Evolutionary conservation across 2,329 filamentous ascomycete genomes (phyloP).

Genomic region (Curvularia lunata): DNA sequence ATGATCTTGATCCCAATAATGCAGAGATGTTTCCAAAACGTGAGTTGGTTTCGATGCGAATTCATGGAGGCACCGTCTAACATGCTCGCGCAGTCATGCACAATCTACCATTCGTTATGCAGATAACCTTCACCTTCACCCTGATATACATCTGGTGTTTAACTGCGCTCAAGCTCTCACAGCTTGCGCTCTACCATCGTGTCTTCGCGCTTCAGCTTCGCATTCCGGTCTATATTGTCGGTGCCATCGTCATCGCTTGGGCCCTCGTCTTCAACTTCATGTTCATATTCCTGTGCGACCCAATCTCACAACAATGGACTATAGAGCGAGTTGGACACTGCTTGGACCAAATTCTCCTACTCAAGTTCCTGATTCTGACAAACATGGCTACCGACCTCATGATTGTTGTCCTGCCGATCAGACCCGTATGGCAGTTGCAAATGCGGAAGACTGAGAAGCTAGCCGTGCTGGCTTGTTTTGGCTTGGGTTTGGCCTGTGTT

Average conservation of each 20-base stretch:
- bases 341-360: conserved; percentile 30
- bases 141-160: conserved; percentile 32
- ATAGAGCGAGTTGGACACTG: conserved; percentile 28
- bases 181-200: conserved; percentile 29
- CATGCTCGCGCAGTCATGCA: conserved; percentile 14
- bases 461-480: conserved; percentile 30
- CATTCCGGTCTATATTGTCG: conserved; percentile 22
- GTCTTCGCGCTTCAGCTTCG: conserved; percentile 23
- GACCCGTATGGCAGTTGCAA: conserved; percentile 27
- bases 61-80: background rate
- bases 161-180: conserved; percentile 28
- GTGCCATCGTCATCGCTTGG: conserved; percentile 25
- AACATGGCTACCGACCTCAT: conserved; percentile 27
- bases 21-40: conserved; percentile 21
- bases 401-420: conserved; percentile 26
- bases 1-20: conserved; percentile 18
- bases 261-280: conserved; percentile 32
- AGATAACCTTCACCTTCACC: conserved; percentile 31
- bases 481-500: conserved; percentile 26
- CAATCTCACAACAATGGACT: conserved; percentile 33
- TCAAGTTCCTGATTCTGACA: conserved; percentile 28
- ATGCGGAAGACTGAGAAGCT: conserved; percentile 35
- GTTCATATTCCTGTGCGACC: conserved; percentile 33
- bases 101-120: conserved; percentile 31
- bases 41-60: conserved; percentile 6